Conservation (phyloP, 2,329 filamentous ascomycete species). For the Clonostachys sp. region DNA sequence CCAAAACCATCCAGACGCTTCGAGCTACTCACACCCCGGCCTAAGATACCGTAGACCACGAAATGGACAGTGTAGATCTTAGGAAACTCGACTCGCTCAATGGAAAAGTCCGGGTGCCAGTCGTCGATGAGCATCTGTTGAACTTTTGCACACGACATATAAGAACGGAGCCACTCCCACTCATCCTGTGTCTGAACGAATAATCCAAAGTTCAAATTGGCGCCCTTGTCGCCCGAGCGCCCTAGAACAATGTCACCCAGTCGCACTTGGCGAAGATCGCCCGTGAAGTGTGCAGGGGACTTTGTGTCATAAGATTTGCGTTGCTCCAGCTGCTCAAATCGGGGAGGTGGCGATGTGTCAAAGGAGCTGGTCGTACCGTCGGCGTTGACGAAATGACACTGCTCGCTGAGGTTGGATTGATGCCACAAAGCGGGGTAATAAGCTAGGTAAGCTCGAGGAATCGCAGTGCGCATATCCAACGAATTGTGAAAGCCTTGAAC, state of each 20-base stretch:
- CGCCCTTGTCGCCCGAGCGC: conserved; percentile 28
- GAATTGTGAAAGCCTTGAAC: conserved; percentile 23
- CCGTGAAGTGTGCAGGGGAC: conserved; percentile 12
- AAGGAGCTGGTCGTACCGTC: too few relatives aligned
- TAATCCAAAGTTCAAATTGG: conserved; percentile 32
- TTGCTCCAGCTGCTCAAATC: too few relatives aligned
- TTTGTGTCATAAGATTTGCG: too few relatives aligned
- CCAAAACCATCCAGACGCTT: conserved; percentile 37
- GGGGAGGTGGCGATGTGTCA: too few relatives aligned
- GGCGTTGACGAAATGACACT: too few relatives aligned
- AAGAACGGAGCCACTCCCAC: conserved; percentile 32
- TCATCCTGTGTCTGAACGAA: conserved; percentile 33
- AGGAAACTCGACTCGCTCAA: conserved; percentile 37
- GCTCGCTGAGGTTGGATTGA: too few relatives aligned
- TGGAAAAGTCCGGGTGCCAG: conserved; percentile 13
- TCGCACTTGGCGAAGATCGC: conserved; percentile 12
- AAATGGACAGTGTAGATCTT: conserved; percentile 21
- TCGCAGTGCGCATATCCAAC: conserved; percentile 30
- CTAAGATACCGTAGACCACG: conserved; percentile 35
- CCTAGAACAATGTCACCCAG: conserved; percentile 14
- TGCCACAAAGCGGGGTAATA: conserved; percentile 8
- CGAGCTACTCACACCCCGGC: conserved; percentile 34
- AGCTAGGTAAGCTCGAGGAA: conserved; percentile 13
- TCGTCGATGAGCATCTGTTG: conserved; percentile 18
- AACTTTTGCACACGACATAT: conserved; percentile 30